Conservation (phyloP, 805 yeast genomes). For the Zygoascus flipseniorum region DNA sequence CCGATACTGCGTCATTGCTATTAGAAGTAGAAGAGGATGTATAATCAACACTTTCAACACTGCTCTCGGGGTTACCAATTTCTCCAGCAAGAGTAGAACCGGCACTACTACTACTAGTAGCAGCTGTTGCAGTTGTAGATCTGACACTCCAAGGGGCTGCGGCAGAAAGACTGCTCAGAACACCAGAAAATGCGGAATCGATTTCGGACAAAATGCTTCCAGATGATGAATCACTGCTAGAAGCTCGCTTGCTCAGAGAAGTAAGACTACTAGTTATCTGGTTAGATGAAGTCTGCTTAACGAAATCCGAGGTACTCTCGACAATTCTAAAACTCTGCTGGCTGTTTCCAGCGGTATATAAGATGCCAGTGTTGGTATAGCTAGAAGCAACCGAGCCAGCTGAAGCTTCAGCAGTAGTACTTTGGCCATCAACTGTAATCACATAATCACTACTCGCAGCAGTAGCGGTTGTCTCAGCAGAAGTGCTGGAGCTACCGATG, state of each 20-base stretch:
- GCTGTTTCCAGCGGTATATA: background rate
- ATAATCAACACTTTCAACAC: background rate
- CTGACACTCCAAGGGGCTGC: conserved; percentile 5
- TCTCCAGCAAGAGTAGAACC: background rate
- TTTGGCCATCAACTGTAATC: background rate
- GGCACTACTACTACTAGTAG: background rate
- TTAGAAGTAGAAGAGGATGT: background rate
- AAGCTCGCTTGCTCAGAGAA: background rate
- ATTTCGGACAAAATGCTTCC: conserved; percentile 11
- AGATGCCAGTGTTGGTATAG: background rate
- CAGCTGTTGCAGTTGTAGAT: background rate
- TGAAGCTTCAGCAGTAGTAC: background rate
- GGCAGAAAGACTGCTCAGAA: conserved; percentile 13
- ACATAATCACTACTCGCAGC: background rate
- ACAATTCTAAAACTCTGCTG: background rate
- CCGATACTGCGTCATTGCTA: background rate
- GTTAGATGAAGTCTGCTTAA: background rate
- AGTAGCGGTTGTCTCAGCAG: background rate
- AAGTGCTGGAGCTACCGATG: background rate
- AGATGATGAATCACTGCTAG: background rate
- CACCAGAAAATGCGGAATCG: conserved; percentile 15
- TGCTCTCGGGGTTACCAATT: background rate
- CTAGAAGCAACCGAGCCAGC: background rate
- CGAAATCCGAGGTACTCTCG: background rate
- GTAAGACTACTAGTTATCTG: background rate